Conservation (phyloP, 331 rosid species). For the Telfairia occidentalis region DNA sequence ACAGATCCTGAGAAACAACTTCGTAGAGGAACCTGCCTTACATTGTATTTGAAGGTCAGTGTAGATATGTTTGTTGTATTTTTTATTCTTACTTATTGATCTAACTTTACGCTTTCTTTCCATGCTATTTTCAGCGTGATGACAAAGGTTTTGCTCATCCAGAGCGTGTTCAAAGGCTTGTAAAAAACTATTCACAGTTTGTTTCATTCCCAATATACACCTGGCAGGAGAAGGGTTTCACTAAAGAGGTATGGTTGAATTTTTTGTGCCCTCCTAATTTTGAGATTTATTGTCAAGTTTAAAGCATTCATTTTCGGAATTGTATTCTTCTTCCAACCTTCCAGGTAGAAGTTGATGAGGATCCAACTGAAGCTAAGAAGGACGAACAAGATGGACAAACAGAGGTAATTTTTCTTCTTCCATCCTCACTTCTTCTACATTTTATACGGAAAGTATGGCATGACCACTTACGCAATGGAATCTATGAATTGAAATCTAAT, state of each 20-base stretch:
- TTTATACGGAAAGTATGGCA: not conserved
- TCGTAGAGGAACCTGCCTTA: slow-evolving; percentile 91
- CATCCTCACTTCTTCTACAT: not conserved
- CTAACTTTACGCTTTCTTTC: slow-evolving; percentile 14
- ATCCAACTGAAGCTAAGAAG: slow-evolving; percentile 55
- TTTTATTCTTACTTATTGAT: slow-evolving; percentile 1
- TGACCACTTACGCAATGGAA: not conserved
- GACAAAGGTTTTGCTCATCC: slow-evolving; percentile 90
- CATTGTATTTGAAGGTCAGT: slow-evolving; percentile 66
- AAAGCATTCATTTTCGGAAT: not conserved
- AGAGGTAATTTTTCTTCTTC: slow-evolving; percentile 34
- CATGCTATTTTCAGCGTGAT: slow-evolving; percentile 42
- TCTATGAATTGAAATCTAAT: slow-evolving; percentile 4
- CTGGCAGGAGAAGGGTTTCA: slow-evolving; percentile 89
- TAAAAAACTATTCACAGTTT: slow-evolving; percentile 85
- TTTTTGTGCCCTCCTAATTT: not conserved
- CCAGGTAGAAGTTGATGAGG: slow-evolving; percentile 89
- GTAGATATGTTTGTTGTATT: not conserved
- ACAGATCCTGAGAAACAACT: slow-evolving; percentile 66
- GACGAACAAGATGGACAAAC: slow-evolving; percentile 55
- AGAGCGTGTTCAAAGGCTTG: slow-evolving; percentile 74
- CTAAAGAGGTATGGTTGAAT: slow-evolving; percentile 54
- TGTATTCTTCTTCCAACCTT: slow-evolving; percentile 14
- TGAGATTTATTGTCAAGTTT: not conserved
- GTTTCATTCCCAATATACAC: slow-evolving; percentile 89